Evolutionary conservation across 2,329 filamentous ascomycete genomes (phyloP), one percentile per base, ranked within the genome.

Genomic region (Colletotrichum sp.): DNA sequence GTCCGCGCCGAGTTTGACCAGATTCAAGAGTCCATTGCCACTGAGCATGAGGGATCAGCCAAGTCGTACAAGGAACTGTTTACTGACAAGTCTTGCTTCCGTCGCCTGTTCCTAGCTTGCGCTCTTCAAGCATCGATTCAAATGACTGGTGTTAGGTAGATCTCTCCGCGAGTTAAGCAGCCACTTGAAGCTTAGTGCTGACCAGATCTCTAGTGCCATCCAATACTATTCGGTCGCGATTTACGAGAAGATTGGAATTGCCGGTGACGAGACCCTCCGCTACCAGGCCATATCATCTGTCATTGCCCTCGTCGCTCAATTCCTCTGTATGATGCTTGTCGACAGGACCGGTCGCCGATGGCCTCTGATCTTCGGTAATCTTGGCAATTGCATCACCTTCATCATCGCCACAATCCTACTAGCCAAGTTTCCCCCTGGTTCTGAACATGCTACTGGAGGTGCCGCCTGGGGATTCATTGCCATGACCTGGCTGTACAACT

Each of bases 401-500:
- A 92, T 95, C 83, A 89, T 95, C 66, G 92, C 93, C 4, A 90
- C 89, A 13, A 79, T 89, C 32, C 82, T 91, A 13, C 79, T 84
- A 83, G 82, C 87, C 58, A 79, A 83, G 34, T 96, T 93, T 82
- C 94, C 94, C 2, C 90, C 93, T 2, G 86, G 88, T 3, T 83
- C 82, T 62, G 85, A 87, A 73, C 83, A 82, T 74, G 84, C 84
- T 55, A 71, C 30, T 24, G 64, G 71, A 13, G 56, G 65, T 48
- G 93, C 93, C 1, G 88, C 89, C 8, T 95, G 93, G 92, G 93
- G 91, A 2, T 96, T 96, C 83, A 96, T 96, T 76, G 80, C 76
- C 56, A 88, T 91, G 79, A 96, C 94, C 2, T 96, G 94, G 94
- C 82, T 94, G 2, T 96, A 95, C 88, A 96, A 96, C 84, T 94